Base-by-base conservation (phyloP, 495 filamentous ascomycete genomes). In the Parathielavia hyrcaniae region DNA sequence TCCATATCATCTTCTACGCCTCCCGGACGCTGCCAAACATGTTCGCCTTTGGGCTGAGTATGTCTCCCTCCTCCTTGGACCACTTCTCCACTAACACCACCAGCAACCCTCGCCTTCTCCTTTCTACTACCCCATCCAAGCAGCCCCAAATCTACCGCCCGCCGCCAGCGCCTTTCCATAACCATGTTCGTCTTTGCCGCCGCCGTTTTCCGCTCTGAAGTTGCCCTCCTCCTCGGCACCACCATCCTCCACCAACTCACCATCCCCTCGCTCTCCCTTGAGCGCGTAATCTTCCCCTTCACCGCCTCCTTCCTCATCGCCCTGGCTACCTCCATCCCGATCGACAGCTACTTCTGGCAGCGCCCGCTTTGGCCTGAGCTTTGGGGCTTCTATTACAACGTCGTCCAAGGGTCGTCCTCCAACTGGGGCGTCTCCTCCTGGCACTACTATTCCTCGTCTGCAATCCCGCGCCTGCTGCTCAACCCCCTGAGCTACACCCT, bases 271-370 rank as follows among this genome's bases (percentile, higher is more conserved):
- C 79, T 85, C 55, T 75, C 77, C 2, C 66, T 95, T 9, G 64
- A 69, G 23, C 75, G 79, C 17, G 80, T 91, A 50, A 71, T 95
- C 45, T 71, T 77, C 30, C 80, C 87, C n/a, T 90, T 93, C 17
- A 19, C 86, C n/a, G 57, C 76, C 8, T 86, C 90, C 34, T 79
- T 84, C 22, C 8, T 75, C 11, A 58, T 85, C 41, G 85, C 87
- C 14, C 77, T 97, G 2, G 35, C 72, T 11, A 64, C 80, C 30
- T 90, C 90, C 2, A 72, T 96, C 23, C 72, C 83, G 6, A 71
- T 96, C 45, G 93, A 99, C 76, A 89, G 87, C 16, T 89, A 87
- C 72, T 96, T 97, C 75, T 99, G 92, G 95, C 89, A 90, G 58
- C 79, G 72, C 35, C 83, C 86, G 1, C 68, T 96, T 16, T 99